Percentiles rank a stretch among this genome's conserved stretches.
Evolutionary conservation across 2,329 filamentous ascomycete genomes (phyloP).

Genomic region (Colletotrichum costaricense): DNA sequence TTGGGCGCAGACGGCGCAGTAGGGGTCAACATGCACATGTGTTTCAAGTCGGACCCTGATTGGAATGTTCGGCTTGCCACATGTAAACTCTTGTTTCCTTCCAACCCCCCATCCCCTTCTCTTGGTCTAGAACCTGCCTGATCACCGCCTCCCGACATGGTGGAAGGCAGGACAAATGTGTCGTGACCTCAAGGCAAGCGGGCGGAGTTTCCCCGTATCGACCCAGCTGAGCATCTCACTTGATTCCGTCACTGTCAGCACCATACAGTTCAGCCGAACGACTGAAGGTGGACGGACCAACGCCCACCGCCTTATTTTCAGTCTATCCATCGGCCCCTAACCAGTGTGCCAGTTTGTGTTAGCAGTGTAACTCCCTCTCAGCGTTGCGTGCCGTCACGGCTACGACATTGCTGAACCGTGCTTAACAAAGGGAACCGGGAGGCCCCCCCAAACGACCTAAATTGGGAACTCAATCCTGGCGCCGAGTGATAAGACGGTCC

Average conservation of each 20-base stretch:
- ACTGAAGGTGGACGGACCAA: neutral
- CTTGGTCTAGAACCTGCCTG: neutral
- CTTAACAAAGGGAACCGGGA: neutral
- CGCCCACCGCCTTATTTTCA: neutral
- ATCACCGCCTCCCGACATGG: neutral
- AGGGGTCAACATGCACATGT: neutral
- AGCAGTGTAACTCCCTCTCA: neutral
- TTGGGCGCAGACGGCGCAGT: neutral
- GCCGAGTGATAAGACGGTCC: slow-evolving; percentile 3
- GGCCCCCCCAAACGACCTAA: neutral
- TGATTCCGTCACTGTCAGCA: neutral
- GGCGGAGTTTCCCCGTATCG: neutral
- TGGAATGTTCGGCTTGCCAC: neutral
- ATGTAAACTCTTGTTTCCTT: neutral
- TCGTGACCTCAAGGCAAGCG: neutral
- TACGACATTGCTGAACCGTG: slow-evolving; percentile 20
- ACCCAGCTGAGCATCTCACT: neutral
- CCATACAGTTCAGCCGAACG: neutral
- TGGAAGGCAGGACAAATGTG: neutral
- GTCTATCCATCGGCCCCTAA: neutral
- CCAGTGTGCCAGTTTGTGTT: no score
- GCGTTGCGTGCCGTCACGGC: slow-evolving; percentile 7
- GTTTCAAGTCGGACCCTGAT: neutral
- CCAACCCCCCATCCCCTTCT: neutral
- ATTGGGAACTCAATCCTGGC: neutral